Conservation (phyloP, 768 basidiomycete genomes). For the Tephrocybe sp. region DNA sequence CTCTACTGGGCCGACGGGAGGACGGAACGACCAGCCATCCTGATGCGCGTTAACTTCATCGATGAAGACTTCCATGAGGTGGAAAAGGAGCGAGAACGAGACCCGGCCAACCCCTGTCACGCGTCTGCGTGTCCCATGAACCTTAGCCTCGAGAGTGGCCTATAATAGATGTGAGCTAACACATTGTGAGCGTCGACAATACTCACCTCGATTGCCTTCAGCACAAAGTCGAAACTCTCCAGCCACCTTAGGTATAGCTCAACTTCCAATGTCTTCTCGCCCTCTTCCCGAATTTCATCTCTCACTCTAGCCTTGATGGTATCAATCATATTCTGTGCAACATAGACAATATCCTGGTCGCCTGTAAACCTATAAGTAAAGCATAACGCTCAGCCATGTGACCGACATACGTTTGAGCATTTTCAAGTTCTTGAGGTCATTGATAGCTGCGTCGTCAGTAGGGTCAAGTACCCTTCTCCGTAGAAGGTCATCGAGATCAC, state of each 20-base stretch:
- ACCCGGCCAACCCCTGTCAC: slow-evolving; percentile 35
- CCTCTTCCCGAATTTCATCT: slow-evolving; percentile 23
- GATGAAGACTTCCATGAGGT: slow-evolving; percentile 42
- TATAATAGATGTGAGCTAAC: slow-evolving; percentile 12
- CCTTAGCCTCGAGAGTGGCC: slow-evolving; percentile 36
- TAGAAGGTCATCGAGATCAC: slow-evolving; percentile 18
- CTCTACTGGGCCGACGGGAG: slow-evolving; percentile 22
- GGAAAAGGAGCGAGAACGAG: slow-evolving; percentile 39
- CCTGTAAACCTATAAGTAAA: slow-evolving; percentile 6
- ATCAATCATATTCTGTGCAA: slow-evolving; percentile 32
- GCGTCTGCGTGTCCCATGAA: slow-evolving; percentile 34
- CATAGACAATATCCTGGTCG: slow-evolving; percentile 17
- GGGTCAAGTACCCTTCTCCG: slow-evolving; percentile 13
- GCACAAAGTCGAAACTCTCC: slow-evolving; percentile 35
- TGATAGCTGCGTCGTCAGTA: slow-evolving; percentile 12
- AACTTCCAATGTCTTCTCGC: slow-evolving; percentile 34
- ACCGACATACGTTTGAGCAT: slow-evolving; percentile 13
- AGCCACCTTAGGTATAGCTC: slow-evolving; percentile 45
- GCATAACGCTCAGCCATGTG: not conserved
- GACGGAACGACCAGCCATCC: slow-evolving; percentile 36
- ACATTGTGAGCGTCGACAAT: not conserved
- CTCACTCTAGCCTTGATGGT: slow-evolving; percentile 30
- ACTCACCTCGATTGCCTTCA: slow-evolving; percentile 37
- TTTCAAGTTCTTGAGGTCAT: slow-evolving; percentile 19
- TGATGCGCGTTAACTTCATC: slow-evolving; percentile 43